phyloP scores from a whole-genome alignment of 345 rosid genomes.

The Euphorbia lathyris region DNA sequence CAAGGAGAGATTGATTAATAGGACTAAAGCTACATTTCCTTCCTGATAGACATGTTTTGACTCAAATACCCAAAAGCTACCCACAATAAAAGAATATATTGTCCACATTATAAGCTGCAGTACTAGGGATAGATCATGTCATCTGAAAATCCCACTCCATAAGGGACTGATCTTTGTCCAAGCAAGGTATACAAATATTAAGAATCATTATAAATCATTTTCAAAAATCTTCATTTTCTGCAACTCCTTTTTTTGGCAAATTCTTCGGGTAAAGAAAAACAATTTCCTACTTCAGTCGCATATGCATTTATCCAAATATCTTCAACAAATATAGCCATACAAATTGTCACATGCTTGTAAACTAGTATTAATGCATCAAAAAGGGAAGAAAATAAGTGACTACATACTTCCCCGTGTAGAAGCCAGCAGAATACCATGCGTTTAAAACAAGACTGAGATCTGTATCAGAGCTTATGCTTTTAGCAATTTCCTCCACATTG shows the following conservation, averaged over 20 bases:
- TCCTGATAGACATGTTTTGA: not conserved
- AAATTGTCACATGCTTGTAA: not conserved
- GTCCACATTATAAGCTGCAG: not conserved
- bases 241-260: not conserved
- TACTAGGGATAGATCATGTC: not conserved
- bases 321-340: not conserved
- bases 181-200: not conserved
- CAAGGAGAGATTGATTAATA: not conserved
- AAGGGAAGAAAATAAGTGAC: not conserved
- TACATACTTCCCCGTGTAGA: slow-evolving; percentile 63
- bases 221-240: not conserved
- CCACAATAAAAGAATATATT: not conserved
- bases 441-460: slow-evolving; percentile 50
- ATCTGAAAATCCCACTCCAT: not conserved
- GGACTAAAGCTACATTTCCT: not conserved
- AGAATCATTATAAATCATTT: not conserved
- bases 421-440: slow-evolving; percentile 67
- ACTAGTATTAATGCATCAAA: not conserved
- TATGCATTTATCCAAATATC: not conserved
- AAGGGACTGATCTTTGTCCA: not conserved
- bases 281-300: not conserved
- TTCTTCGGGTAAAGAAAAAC: not conserved
- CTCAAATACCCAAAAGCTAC: not conserved
- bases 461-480: slow-evolving; percentile 32
- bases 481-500: slow-evolving; percentile 24